Percentiles rank a stretch among this genome's conserved stretches.
Conservation (phyloP, 164 flowering plant genomes). For the Annona squamosa region DNA sequence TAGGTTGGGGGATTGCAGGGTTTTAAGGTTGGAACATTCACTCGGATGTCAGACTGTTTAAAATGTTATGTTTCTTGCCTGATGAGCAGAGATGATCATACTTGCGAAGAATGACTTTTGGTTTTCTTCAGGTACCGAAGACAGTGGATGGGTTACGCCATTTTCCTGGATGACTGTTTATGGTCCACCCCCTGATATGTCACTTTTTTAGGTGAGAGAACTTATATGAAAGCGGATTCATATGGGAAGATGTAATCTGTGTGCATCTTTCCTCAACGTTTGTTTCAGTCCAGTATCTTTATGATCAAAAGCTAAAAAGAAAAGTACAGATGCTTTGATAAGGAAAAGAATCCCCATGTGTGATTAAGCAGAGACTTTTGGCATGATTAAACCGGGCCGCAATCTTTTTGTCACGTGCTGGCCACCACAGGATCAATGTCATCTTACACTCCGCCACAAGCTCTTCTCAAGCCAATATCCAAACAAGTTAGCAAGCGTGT, state of each 20-base stretch:
- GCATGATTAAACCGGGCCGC: no score
- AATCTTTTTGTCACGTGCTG: no score
- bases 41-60: no score
- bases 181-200: constrained; percentile 86
- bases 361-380: no score
- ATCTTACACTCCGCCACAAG: no score
- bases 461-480: no score
- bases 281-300: background rate
- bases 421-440: no score
- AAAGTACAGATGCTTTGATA: background rate
- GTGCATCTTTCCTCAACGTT: background rate
- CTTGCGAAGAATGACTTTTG: background rate
- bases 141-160: constrained; percentile 62
- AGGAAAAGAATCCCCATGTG: no score
- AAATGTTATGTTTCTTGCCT: background rate
- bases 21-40: background rate
- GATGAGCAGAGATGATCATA: background rate
- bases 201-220: constrained; percentile 46
- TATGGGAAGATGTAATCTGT: background rate
- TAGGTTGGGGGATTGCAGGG: no score
- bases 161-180: constrained; percentile 81
- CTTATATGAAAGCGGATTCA: background rate
- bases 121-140: constrained; percentile 40
- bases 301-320: background rate
- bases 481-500: no score